phyloP scores from a whole-genome alignment of 768 basidiomycete species.

The Leccinellum luteum region DNA sequence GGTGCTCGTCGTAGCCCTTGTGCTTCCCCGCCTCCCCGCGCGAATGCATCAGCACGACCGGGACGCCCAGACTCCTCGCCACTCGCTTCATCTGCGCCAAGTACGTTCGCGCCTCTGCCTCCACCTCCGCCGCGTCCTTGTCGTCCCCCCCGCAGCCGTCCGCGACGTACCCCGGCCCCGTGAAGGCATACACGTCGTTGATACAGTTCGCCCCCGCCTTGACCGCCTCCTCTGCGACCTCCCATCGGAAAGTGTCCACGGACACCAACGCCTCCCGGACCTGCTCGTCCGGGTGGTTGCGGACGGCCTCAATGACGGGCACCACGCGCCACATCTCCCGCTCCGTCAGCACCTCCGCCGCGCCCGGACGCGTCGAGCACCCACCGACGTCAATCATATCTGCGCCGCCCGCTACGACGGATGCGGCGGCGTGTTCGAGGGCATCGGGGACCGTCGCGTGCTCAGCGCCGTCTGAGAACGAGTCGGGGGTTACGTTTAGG shows the following conservation, averaged over 20 bases:
- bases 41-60: slow-evolving; percentile 92
- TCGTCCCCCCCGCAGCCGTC: slow-evolving; percentile 1
- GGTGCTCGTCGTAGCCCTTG: slow-evolving; percentile 59
- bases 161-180: slow-evolving; percentile 54
- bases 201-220: slow-evolving; percentile 77
- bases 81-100: slow-evolving; percentile 60
- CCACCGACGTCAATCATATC: slow-evolving; percentile 92
- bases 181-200: slow-evolving; percentile 88
- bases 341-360: slow-evolving; percentile 57
- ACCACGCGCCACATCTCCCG: slow-evolving; percentile 76
- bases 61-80: slow-evolving; percentile 63
- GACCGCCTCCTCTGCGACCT: slow-evolving; percentile 43
- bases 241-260: slow-evolving; percentile 28
- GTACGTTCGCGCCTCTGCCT: slow-evolving; percentile 39
- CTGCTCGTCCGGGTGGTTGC: slow-evolving; percentile 27
- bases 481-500: slow-evolving; percentile 92
- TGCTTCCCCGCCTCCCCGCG: slow-evolving; percentile 79
- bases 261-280: slow-evolving; percentile 22
- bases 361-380: slow-evolving; percentile 86
- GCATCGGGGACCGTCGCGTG: slow-evolving; percentile 54
- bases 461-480: slow-evolving; percentile 84
- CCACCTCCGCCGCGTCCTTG: slow-evolving; percentile 3
- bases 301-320: slow-evolving; percentile 64
- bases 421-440: slow-evolving; percentile 46
- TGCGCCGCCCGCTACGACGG: slow-evolving; percentile 53